Evolutionary conservation across 345 rosid species (phyloP).

Genomic region (Heritiera littoralis): DNA sequence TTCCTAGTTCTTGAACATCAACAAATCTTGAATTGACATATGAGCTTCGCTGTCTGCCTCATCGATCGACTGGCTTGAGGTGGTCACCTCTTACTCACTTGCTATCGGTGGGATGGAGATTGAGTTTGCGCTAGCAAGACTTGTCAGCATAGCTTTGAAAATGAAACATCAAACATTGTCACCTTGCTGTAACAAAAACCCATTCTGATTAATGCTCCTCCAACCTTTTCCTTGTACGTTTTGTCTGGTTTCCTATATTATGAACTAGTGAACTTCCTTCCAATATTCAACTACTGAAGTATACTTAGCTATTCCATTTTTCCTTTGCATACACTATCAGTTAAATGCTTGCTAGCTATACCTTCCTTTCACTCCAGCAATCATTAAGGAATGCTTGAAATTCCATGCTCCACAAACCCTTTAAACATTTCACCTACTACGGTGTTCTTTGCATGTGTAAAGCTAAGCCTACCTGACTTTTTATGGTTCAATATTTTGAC

Average conservation of each 20-base stretch:
- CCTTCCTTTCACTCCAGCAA: not conserved
- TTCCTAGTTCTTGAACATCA: not conserved
- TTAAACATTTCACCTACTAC: not conserved
- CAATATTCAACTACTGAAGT: not conserved
- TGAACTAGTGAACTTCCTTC: not conserved
- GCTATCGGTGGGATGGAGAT: not conserved
- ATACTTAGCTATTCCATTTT: not conserved
- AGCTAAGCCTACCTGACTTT: not conserved
- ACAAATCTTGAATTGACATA: not conserved
- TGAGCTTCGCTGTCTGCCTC: not conserved
- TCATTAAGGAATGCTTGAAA: not conserved
- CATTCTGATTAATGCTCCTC: not conserved
- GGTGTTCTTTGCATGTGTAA: not conserved
- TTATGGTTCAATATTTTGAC: not conserved
- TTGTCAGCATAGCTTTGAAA: not conserved
- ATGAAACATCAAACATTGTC: conserved; percentile 1
- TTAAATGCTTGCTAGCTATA: not conserved
- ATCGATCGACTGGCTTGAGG: not conserved
- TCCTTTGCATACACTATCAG: not conserved
- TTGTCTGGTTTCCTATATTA: not conserved
- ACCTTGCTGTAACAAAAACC: not conserved
- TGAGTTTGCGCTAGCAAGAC: not conserved
- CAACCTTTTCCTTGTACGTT: not conserved
- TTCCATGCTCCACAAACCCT: not conserved
- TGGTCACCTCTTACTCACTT: not conserved